phyloP scores from a whole-genome alignment of 1,284 basidiomycete species.

The Puccinia hordei region DNA sequence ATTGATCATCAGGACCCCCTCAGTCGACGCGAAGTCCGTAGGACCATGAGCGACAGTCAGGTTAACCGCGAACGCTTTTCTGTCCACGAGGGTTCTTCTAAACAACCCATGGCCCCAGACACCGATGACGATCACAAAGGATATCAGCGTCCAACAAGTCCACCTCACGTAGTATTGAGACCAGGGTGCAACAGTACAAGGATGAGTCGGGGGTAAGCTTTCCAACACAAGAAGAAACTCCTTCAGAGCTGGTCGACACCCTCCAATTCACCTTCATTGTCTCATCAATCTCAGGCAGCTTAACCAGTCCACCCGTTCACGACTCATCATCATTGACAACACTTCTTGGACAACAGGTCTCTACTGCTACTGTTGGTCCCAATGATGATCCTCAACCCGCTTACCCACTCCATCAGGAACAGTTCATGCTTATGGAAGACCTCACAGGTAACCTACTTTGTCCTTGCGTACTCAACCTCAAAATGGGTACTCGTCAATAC shows the following conservation, averaged over 20 bases:
- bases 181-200: no score
- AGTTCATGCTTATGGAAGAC: no score
- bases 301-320: background rate
- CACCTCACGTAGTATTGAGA: background rate
- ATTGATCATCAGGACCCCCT: background rate
- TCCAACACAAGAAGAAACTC: background rate
- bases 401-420: no score
- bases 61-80: constrained; percentile 18
- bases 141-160: background rate
- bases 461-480: no score
- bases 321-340: no score
- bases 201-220: background rate
- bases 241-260: constrained; percentile 19
- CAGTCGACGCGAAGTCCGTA: constrained; percentile 2
- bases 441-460: no score
- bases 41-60: constrained; percentile 42
- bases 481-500: no score
- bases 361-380: no score
- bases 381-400: no score
- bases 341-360: no score
- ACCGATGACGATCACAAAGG: background rate
- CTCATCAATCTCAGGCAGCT: background rate
- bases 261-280: background rate
- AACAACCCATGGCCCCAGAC: background rate
- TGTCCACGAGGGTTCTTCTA: background rate